These are phyloP conservation scores for Claviceps sp. DNA, from an alignment of 2,329 filamentous ascomycete species.

Conservation along the genomic window DNA sequence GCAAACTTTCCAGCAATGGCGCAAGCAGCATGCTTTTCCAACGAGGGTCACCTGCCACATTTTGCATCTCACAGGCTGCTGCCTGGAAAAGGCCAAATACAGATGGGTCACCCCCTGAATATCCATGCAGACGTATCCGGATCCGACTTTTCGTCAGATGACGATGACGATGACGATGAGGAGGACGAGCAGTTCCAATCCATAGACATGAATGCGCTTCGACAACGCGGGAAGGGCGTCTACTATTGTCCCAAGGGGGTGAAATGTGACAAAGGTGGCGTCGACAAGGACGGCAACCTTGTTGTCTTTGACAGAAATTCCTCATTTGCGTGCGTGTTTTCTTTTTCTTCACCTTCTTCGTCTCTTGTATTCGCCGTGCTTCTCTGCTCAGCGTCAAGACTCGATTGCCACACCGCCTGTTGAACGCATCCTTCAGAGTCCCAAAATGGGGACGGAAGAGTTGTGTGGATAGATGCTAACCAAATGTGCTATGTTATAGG, in stretches of 20 bases:
- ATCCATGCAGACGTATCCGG: conserved; percentile 9
- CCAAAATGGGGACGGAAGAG: not conserved
- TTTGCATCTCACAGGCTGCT: conserved; percentile 13
- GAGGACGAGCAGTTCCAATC: conserved; percentile 20
- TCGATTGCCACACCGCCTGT: not conserved
- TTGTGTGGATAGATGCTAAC: conserved; percentile 1
- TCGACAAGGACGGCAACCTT: conserved; percentile 24
- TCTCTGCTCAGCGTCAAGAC: not conserved
- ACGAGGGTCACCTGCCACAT: conserved; percentile 11
- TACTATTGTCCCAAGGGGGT: conserved; percentile 23
- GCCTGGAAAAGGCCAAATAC: conserved; percentile 9
- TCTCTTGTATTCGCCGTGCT: not conserved
- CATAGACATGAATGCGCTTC: conserved; percentile 26
- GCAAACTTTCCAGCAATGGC: conserved; percentile 7
- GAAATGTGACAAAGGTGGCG: conserved; percentile 27
- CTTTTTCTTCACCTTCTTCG: not conserved
- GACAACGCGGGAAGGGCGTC: conserved; percentile 25
- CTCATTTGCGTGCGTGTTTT: conserved; percentile 22
- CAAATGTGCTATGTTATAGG: conserved; percentile 11
- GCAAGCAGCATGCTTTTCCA: conserved; percentile 7
- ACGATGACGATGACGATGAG: conserved; percentile 12
- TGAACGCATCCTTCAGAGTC: not conserved
- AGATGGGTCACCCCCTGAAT: conserved; percentile 6
- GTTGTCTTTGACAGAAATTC: conserved; percentile 29
- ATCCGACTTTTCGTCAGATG: conserved; percentile 16